A percentile compares a stretch with the other conserved stretches of the same genome.
These are phyloP conservation scores for Aphanomyces stellatus DNA, from an alignment of 352 stramenopile genomes.

Conservation along the genomic window DNA sequence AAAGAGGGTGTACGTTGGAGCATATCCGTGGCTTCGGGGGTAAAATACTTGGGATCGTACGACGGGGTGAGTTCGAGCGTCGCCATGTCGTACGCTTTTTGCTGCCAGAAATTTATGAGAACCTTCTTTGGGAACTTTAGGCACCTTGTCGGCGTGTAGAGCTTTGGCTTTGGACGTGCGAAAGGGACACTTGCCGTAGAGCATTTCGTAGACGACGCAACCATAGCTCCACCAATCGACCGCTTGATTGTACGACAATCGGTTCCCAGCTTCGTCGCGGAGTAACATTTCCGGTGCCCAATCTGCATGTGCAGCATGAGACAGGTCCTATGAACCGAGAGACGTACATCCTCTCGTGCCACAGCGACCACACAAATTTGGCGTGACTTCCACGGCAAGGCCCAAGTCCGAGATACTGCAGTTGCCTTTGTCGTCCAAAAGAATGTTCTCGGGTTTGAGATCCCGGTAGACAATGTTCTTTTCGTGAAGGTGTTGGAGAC, in stretches of 20 bases:
- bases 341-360: conserved; percentile 53
- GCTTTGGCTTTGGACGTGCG: conserved; percentile 90
- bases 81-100: conserved; percentile 77
- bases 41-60: conserved; percentile 78
- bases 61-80: conserved; percentile 66
- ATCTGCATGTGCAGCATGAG: no score
- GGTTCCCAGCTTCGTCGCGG: conserved; percentile 83
- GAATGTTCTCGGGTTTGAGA: conserved; percentile 81
- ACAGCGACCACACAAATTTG: conserved; percentile 62
- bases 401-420: conserved; percentile 95
- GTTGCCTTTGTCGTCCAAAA: conserved; percentile 91
- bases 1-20: conserved; percentile 48
- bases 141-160: conserved; percentile 83
- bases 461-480: conserved; percentile 68
- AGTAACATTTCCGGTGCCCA: conserved; percentile 97
- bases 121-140: no score
- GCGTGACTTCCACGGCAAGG: conserved; percentile 91
- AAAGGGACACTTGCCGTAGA: conserved; percentile 96
- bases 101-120: conserved; percentile 22
- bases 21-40: conserved; percentile 56
- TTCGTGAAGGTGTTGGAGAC: conserved; percentile 60
- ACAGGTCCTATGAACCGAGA: no score
- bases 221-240: conserved; percentile 98
- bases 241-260: conserved; percentile 89
- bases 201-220: conserved; percentile 95